These are phyloP conservation scores for Hypoxylon rubiginosum DNA, from an alignment of 2,329 filamentous ascomycete genomes.

Conservation along the genomic window DNA sequence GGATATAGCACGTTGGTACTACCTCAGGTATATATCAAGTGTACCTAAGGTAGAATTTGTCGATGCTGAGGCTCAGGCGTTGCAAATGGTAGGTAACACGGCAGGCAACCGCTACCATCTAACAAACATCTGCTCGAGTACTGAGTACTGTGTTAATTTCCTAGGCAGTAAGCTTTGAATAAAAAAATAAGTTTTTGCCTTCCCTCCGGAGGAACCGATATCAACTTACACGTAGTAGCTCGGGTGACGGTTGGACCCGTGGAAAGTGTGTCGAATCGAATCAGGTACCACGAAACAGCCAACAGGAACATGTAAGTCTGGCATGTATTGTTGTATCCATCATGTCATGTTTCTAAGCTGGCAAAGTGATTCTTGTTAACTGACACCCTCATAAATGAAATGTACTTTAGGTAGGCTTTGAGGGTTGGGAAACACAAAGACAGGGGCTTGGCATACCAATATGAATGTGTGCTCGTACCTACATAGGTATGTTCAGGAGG, in stretches of 20 bases:
- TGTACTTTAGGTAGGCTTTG: slow-evolving; percentile 1
- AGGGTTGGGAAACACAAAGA: slow-evolving; percentile 21
- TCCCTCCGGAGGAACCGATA: neutral
- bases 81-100: neutral
- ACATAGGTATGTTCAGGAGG: neutral
- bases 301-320: slow-evolving; percentile 8
- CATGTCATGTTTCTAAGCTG: slow-evolving; percentile 4
- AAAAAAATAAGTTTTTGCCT: neutral
- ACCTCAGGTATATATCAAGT: neutral
- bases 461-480: slow-evolving; percentile 13
- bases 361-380: slow-evolving; percentile 5
- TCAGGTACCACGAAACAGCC: slow-evolving; percentile 7
- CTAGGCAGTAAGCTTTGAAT: neutral
- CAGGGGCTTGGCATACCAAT: slow-evolving; percentile 29
- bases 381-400: slow-evolving; percentile 11
- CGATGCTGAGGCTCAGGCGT: neutral
- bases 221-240: slow-evolving; percentile 14
- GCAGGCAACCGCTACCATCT: neutral
- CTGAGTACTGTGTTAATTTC: neutral
- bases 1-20: neutral
- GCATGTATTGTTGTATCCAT: slow-evolving; percentile 22
- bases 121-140: neutral
- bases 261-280: neutral
- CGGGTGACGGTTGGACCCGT: neutral
- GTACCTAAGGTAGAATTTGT: neutral